These are phyloP conservation scores for Cicer pinnatifidum DNA, from an alignment of 306 rosid genomes.

Conservation along the genomic window DNA sequence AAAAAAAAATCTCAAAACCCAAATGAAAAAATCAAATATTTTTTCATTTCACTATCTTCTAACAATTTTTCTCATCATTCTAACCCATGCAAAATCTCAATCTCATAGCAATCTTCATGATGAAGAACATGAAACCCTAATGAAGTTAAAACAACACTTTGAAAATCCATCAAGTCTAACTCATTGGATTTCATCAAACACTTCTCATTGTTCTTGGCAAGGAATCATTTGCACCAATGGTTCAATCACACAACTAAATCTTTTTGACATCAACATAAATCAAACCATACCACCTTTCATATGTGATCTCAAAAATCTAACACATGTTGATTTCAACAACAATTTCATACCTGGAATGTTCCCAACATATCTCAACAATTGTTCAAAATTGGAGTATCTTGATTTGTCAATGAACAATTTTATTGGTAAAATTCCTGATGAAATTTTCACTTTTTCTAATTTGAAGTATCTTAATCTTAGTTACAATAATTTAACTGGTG, in stretches of 20 bases:
- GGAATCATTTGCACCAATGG: constrained; percentile 57
- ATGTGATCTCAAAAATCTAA: constrained; percentile 70
- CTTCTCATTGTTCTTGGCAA: constrained; percentile 65
- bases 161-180: constrained; percentile 49
- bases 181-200: constrained; percentile 59
- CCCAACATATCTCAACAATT: constrained; percentile 59
- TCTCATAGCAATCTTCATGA: constrained; percentile 53
- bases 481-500: constrained; percentile 56
- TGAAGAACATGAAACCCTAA: constrained; percentile 55
- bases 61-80: constrained; percentile 35
- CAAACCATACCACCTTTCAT: constrained; percentile 62
- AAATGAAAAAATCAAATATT: constrained; percentile 44
- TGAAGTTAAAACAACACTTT: constrained; percentile 55
- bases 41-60: constrained; percentile 31
- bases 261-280: constrained; percentile 28
- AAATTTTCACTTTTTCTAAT: constrained; percentile 47
- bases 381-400: constrained; percentile 58
- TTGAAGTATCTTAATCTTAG: constrained; percentile 56
- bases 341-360: constrained; percentile 57
- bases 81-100: constrained; percentile 47
- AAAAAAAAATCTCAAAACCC: not conserved
- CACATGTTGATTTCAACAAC: constrained; percentile 42
- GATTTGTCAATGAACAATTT: constrained; percentile 60
- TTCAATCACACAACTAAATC: constrained; percentile 52
- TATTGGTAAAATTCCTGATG: constrained; percentile 56